phyloP scores from a whole-genome alignment of 176 grass and related monocot species.

The Saccharum officinarum region DNA sequence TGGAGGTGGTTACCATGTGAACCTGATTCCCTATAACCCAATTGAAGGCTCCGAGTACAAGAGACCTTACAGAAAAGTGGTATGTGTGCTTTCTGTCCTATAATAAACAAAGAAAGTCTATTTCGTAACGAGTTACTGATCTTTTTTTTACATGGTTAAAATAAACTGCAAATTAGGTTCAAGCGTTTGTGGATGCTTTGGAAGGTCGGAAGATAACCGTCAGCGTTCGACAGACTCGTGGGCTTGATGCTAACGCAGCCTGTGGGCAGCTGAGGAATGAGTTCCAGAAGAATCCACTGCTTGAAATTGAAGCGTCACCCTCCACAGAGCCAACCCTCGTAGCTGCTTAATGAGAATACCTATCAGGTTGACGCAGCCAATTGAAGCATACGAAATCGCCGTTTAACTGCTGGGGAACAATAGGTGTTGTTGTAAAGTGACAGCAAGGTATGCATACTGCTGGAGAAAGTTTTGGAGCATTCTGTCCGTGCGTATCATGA shows the following conservation, averaged over 20 bases:
- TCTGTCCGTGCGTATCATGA: not conserved
- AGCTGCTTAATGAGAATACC: constrained; percentile 27
- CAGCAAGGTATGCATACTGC: not conserved
- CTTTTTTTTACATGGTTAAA: not conserved
- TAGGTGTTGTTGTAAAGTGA: not conserved
- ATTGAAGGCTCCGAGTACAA: constrained; percentile 90
- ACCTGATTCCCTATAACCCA: constrained; percentile 94
- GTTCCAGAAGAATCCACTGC: constrained; percentile 78
- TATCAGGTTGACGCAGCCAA: not conserved
- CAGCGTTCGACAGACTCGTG: constrained; percentile 79
- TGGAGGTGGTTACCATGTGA: constrained; percentile 89
- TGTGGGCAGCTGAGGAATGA: constrained; percentile 93
- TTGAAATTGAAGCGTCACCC: constrained; percentile 34
- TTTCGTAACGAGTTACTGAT: not conserved
- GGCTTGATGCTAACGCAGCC: constrained; percentile 92
- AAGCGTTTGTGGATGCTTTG: constrained; percentile 65
- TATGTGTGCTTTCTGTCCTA: constrained; percentile 27
- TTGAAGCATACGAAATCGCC: not conserved
- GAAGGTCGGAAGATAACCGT: constrained; percentile 75
- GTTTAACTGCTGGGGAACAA: not conserved
- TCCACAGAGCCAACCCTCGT: constrained; percentile 36
- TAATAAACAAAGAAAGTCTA: not conserved
- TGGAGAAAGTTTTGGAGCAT: constrained; percentile 1
- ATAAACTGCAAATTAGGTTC: constrained; percentile 41
- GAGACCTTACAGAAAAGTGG: constrained; percentile 93